phyloP scores from a whole-genome alignment of 179 eudicot species.

The Camellia oleifera region DNA sequence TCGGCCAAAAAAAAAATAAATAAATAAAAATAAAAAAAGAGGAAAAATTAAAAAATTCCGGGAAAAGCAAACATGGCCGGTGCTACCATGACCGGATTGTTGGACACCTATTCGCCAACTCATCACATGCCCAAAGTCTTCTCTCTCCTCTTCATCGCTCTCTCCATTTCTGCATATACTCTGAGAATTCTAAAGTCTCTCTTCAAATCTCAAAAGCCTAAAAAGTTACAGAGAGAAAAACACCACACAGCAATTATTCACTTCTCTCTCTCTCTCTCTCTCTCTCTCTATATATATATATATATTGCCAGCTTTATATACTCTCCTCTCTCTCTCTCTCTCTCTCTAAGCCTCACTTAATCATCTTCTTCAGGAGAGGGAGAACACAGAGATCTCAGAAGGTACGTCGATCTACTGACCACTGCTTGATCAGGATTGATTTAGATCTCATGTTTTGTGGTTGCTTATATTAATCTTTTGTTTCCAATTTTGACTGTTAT shows the following conservation, averaged over 20 bases:
- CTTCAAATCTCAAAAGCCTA: conserved; percentile 16
- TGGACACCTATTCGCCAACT: conserved; percentile 4
- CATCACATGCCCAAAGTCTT: neutral
- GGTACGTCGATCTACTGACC: conserved; percentile 11
- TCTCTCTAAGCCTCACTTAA: conserved; percentile 21
- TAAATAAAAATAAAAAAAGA: too few relatives aligned
- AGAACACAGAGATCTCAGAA: conserved; percentile 19
- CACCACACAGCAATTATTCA: conserved; percentile 27
- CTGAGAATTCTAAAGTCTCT: neutral
- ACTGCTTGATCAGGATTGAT: neutral
- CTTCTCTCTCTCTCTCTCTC: conserved; percentile 13
- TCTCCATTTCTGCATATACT: conserved; percentile 14
- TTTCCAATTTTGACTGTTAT: neutral
- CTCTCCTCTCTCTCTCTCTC: conserved; percentile 18
- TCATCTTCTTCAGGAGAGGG: conserved; percentile 10
- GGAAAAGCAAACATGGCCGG: conserved; percentile 25
- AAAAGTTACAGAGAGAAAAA: conserved; percentile 19
- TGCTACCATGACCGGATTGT: conserved; percentile 10
- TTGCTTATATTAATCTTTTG: neutral
- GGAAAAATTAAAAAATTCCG: neutral
- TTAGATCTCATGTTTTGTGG: conserved; percentile 11
- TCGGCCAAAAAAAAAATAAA: neutral
- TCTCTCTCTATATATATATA: neutral
- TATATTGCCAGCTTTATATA: conserved; percentile 26
- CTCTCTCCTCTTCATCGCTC: neutral